phyloP scores from a whole-genome alignment of 2,329 filamentous ascomycete species.

The Penicillium hordei region DNA sequence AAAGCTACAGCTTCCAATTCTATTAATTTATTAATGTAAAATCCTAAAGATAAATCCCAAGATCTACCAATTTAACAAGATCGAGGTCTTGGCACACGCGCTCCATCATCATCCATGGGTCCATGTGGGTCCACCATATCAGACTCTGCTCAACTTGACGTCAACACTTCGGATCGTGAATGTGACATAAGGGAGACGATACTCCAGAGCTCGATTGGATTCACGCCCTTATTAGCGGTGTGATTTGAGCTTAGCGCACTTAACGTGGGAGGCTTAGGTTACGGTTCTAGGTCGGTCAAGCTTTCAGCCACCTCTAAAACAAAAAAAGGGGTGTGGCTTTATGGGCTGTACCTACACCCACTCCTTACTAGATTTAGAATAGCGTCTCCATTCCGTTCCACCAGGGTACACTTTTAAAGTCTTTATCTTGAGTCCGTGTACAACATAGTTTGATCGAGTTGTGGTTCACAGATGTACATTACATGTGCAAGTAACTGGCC shows the following conservation, averaged over 20 bases:
- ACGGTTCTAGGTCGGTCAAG: not conserved
- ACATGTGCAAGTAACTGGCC: not conserved
- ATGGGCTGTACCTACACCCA: slow-evolving; percentile 3
- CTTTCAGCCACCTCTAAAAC: not conserved
- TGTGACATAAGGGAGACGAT: not conserved
- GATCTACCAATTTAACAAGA: slow-evolving; percentile 16
- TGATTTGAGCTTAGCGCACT: not conserved
- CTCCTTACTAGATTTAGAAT: not conserved
- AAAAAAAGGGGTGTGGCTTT: slow-evolving; percentile 1
- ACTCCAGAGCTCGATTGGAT: not conserved
- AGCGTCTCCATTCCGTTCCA: not conserved
- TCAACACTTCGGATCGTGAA: slow-evolving; percentile 7
- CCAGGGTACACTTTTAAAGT: not conserved
- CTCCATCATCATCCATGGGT: slow-evolving; percentile 13
- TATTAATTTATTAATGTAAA: not conserved
- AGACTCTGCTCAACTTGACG: slow-evolving; percentile 17
- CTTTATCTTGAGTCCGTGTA: not conserved
- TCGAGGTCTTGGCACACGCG: slow-evolving; percentile 19
- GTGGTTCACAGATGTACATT: not conserved
- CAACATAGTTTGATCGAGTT: not conserved
- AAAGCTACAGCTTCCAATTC: slow-evolving; percentile 1
- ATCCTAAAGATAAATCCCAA: not conserved
- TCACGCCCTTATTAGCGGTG: not conserved
- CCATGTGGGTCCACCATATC: slow-evolving; percentile 3
- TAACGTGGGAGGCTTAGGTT: not conserved